Conservation (phyloP, 192 early-diverging fungal genomes). For the Glomus cerebriforme region DNA sequence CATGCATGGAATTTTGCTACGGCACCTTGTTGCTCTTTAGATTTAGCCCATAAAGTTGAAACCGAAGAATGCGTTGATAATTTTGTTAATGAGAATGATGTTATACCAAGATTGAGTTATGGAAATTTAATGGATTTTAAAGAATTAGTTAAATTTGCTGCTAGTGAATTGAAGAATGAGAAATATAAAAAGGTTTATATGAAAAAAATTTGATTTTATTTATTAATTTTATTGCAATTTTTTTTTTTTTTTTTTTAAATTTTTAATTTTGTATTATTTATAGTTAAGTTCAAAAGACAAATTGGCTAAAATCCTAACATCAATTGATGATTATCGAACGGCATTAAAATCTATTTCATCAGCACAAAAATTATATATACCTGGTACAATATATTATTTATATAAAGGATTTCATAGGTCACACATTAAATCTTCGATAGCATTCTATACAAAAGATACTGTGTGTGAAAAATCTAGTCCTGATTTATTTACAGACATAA, state of each 20-base stretch:
- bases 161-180: slow-evolving; percentile 39
- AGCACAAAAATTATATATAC: slow-evolving; percentile 28
- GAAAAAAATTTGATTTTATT: background rate
- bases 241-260: background rate
- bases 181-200: slow-evolving; percentile 27
- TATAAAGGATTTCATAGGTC: slow-evolving; percentile 40
- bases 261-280: background rate
- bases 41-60: slow-evolving; percentile 36
- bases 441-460: slow-evolving; percentile 43
- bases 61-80: slow-evolving; percentile 38
- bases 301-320: slow-evolving; percentile 6
- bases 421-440: slow-evolving; percentile 32
- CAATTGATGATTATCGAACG: slow-evolving; percentile 16
- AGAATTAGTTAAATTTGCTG: slow-evolving; percentile 47
- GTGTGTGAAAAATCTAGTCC: slow-evolving; percentile 43
- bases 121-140: slow-evolving; percentile 48
- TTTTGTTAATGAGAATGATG: slow-evolving; percentile 48
- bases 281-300: slow-evolving; percentile 16
- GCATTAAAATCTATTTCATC: slow-evolving; percentile 9
- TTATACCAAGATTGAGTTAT: slow-evolving; percentile 42
- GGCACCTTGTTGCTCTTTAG: slow-evolving; percentile 39
- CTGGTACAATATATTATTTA: slow-evolving; percentile 41
- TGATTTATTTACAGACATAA: slow-evolving; percentile 40
- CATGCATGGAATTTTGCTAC: slow-evolving; percentile 45
- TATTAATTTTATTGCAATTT: background rate